Conservation (phyloP, 352 stramenopile genomes). For the Pythium volutum region DNA sequence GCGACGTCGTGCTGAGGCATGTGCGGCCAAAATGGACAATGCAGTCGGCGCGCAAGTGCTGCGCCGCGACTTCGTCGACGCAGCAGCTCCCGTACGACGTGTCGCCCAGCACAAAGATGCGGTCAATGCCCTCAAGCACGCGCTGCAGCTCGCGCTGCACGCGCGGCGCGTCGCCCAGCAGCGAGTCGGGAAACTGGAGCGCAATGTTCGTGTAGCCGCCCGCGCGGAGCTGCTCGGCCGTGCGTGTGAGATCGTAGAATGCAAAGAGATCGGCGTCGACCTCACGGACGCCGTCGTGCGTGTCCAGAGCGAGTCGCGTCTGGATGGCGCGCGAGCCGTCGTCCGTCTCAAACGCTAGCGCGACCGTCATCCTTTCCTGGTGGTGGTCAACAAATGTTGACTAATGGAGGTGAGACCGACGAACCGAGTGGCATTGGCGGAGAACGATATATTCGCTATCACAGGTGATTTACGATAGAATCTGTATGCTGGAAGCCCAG, state of each 20-base stretch:
- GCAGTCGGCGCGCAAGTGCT: conserved; percentile 92
- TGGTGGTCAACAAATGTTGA: too few relatives aligned
- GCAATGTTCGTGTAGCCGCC: conserved; percentile 81
- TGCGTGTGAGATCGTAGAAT: conserved; percentile 71
- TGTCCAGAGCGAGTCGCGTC: conserved; percentile 54
- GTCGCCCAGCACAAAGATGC: conserved; percentile 94
- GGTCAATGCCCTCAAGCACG: conserved; percentile 39
- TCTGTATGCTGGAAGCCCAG: background rate
- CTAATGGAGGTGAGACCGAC: background rate
- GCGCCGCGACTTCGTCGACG: conserved; percentile 93
- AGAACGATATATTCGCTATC: background rate
- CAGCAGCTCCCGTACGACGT: conserved; percentile 96
- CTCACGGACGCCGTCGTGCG: conserved; percentile 49
- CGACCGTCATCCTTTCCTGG: conserved; percentile 50
- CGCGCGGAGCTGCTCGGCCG: conserved; percentile 48
- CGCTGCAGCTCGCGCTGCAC: conserved; percentile 79
- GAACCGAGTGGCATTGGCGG: background rate
- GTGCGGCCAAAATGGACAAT: conserved; percentile 95
- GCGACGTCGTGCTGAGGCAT: conserved; percentile 84
- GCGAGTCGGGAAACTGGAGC: conserved; percentile 95
- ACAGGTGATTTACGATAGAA: background rate
- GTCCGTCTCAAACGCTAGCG: conserved; percentile 77
- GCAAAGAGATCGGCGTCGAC: conserved; percentile 34
- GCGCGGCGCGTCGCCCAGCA: conserved; percentile 84
- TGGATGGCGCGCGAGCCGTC: conserved; percentile 76